These are phyloP conservation scores for Alliaria petiolata DNA, from an alignment of 345 rosid genomes.

Conservation along the genomic window DNA sequence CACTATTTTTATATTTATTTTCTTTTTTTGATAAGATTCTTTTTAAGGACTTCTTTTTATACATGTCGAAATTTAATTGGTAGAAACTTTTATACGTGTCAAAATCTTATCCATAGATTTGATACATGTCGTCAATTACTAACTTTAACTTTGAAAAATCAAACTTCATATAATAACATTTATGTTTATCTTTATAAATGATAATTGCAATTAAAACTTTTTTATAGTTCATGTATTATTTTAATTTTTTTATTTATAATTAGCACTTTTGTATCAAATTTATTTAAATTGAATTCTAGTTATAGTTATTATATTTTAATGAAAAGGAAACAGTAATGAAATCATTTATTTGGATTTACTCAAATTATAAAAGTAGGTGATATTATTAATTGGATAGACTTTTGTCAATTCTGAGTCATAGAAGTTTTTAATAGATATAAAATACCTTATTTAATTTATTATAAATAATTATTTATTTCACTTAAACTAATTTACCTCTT, in stretches of 20 bases:
- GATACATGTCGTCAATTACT: too few species aligned
- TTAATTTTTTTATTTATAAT: background rate
- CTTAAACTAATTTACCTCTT: background rate
- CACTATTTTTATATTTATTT: too few species aligned
- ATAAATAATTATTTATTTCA: background rate
- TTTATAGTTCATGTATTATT: too few species aligned
- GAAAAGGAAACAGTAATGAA: background rate
- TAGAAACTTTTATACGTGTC: too few species aligned
- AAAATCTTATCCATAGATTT: too few species aligned
- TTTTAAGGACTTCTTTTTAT: too few species aligned
- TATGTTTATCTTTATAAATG: too few species aligned
- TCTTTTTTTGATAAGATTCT: too few species aligned
- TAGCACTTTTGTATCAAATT: background rate
- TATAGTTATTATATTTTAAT: background rate
- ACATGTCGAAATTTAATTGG: too few species aligned
- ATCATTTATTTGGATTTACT: background rate
- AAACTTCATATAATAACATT: too few species aligned
- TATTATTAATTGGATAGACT: background rate
- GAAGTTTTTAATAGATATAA: background rate
- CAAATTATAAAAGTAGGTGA: background rate
- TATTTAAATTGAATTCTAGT: background rate
- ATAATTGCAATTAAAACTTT: too few species aligned
- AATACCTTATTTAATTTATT: background rate
- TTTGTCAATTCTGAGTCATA: background rate
- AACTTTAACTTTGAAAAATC: too few species aligned